Conservation (phyloP, 1,284 basidiomycete genomes). For the Neolentinus lepideus region DNA sequence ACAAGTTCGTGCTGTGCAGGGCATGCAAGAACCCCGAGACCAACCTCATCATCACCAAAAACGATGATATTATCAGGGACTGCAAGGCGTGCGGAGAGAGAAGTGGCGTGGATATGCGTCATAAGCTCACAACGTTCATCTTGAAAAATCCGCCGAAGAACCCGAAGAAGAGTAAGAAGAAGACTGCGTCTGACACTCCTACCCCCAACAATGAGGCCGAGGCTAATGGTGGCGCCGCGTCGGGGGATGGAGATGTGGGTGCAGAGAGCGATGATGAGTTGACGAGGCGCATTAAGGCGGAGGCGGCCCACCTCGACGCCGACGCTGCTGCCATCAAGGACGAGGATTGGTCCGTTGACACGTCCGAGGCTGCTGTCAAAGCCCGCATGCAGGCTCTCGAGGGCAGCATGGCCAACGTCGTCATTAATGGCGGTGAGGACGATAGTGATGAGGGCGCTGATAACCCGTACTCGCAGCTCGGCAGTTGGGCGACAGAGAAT, state of each 20-base stretch:
- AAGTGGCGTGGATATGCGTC: conserved; percentile 91
- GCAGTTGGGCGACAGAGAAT: conserved; percentile 84
- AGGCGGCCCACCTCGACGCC: conserved; percentile 71
- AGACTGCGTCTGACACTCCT: conserved; percentile 30
- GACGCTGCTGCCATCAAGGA: conserved; percentile 60
- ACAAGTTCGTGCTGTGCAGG: conserved; percentile 96
- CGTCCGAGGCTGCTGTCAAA: conserved; percentile 87
- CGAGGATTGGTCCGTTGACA: conserved; percentile 83
- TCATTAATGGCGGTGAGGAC: conserved; percentile 62
- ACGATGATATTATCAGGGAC: conserved; percentile 88
- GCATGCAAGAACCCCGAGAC: conserved; percentile 99
- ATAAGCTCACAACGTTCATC: conserved; percentile 96
- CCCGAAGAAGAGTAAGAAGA: conserved; percentile 74
- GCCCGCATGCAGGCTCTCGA: conserved; percentile 80
- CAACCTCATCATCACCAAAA: conserved; percentile 87
- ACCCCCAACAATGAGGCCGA: conserved; percentile 32
- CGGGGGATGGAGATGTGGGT: conserved; percentile 29
- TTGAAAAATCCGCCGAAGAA: conserved; percentile 95
- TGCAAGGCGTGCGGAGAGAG: conserved; percentile 98
- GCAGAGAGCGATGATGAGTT: conserved; percentile 76
- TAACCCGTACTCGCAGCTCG: conserved; percentile 83
- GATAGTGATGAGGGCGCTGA: conserved; percentile 85
- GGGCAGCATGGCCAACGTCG: conserved; percentile 43
- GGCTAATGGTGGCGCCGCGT: conserved; percentile 44
- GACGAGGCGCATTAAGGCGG: conserved; percentile 78